A percentile compares a stretch with the other conserved stretches of the same genome.
Conservation (phyloP, 257 asterid species). For the Paulownia fortunei region DNA sequence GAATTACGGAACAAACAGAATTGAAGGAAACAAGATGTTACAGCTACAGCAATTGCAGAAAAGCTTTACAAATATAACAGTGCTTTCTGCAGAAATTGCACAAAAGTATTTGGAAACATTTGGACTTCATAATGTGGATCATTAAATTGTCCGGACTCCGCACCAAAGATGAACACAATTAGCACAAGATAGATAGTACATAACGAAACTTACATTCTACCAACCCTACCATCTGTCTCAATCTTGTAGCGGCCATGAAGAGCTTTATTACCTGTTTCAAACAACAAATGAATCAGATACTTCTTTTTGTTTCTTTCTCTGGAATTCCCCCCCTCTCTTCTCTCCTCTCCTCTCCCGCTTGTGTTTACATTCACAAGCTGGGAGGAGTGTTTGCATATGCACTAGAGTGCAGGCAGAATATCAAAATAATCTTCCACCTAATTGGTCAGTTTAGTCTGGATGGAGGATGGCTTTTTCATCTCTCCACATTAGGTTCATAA, state of each 20-base stretch:
- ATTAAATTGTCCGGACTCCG: neutral
- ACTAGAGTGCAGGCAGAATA: neutral
- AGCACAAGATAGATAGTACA: slow-evolving; percentile 9
- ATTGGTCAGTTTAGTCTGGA: neutral
- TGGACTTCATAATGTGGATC: neutral
- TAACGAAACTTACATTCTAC: slow-evolving; percentile 64
- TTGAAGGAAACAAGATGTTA: neutral
- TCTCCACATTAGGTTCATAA: too few species aligned
- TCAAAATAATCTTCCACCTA: neutral
- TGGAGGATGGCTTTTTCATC: too few species aligned
- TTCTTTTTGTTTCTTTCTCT: neutral
- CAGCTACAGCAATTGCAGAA: neutral
- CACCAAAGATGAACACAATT: neutral
- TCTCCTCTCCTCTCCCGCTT: neutral
- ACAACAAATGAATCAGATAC: slow-evolving; percentile 6
- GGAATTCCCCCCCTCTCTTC: neutral
- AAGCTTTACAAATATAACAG: neutral
- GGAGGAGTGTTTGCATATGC: neutral
- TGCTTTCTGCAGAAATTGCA: neutral
- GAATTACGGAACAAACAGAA: neutral
- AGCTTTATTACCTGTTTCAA: slow-evolving; percentile 63
- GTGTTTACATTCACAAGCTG: too few species aligned
- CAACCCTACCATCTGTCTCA: slow-evolving; percentile 61
- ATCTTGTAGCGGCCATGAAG: slow-evolving; percentile 79
- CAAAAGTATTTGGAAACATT: neutral